These are phyloP conservation scores for Nakazawaea laoshanensis DNA, from an alignment of 805 yeast genomes.

Conservation along the genomic window DNA sequence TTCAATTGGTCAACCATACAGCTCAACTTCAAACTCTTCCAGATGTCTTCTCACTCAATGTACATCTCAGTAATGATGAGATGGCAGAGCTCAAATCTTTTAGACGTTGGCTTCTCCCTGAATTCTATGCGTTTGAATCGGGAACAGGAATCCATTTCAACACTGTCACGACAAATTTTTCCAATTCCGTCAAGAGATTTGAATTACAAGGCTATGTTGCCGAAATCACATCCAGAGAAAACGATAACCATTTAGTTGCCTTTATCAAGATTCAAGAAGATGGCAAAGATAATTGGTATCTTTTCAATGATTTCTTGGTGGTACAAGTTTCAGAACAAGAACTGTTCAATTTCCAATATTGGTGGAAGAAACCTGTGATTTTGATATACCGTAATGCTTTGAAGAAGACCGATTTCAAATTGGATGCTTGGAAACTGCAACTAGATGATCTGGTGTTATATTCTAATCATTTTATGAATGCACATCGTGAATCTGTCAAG, in stretches of 20 bases:
- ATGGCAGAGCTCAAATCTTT: slow-evolving; percentile 39
- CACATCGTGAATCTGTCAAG: slow-evolving; percentile 47
- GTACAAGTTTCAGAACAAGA: slow-evolving; percentile 66
- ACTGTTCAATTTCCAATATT: slow-evolving; percentile 58
- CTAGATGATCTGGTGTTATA: slow-evolving; percentile 62
- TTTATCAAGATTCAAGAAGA: slow-evolving; percentile 38
- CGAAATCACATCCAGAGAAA: slow-evolving; percentile 48
- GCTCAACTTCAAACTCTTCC: slow-evolving; percentile 50
- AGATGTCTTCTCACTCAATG: slow-evolving; percentile 53
- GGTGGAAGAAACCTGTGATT: slow-evolving; percentile 83
- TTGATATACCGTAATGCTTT: slow-evolving; percentile 53
- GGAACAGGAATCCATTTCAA: slow-evolving; percentile 27
- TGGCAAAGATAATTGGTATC: slow-evolving; percentile 46
- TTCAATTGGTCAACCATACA: slow-evolving; percentile 47
- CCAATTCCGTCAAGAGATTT: slow-evolving; percentile 29
- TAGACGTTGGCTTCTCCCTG: slow-evolving; percentile 54
- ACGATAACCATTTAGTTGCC: slow-evolving; percentile 56
- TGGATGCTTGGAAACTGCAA: slow-evolving; percentile 41
- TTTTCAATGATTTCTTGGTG: slow-evolving; percentile 90
- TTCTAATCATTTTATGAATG: slow-evolving; percentile 66
- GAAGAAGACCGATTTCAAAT: slow-evolving; percentile 29
- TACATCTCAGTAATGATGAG: slow-evolving; percentile 47
- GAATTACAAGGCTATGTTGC: slow-evolving; percentile 66
- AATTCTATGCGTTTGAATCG: slow-evolving; percentile 40
- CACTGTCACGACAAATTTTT: slow-evolving; percentile 21